Evolutionary conservation across 768 basidiomycete species (phyloP), one percentile per base, ranked within the genome.

Genomic region (Mycena vulgaris): DNA sequence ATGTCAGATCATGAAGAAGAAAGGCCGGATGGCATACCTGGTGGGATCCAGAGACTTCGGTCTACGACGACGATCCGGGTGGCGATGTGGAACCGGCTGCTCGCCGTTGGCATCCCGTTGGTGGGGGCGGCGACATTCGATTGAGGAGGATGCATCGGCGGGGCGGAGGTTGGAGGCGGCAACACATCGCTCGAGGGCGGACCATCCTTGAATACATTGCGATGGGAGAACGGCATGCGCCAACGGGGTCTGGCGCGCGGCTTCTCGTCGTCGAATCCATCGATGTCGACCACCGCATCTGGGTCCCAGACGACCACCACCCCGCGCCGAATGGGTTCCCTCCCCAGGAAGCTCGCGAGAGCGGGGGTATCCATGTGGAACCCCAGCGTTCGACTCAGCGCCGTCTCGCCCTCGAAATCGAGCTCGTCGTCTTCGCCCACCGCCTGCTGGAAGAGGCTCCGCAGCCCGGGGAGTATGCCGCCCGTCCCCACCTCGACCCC

Each of bases 311-410:
- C 82, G 56, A 79, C 81, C 57, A n/a, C n/a, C n/a, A 89, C 87
- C 55, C 80, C 77, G 40, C 86, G 82, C 40, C 84, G 80, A 37
- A 78, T 76, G 5, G 80, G 78, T 30, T 80, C 76, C 73, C 85
- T 86, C 13, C 88, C 87, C 3, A 89, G 75, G 67, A 86, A 87
- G 7, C 79, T 80, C 6, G 88, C 88, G 35, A 89, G 79, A 8
- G 86, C 84, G 23, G 87, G 85, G 5, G 85, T 85, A 59, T 89
- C 85, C 25, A 82, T 80, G 63, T 89, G 88, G 25, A 86, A 74
- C 17, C 88, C 88, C 45, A 89, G 79, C 25, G 83, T 86, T 60
- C 81, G 76, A 7, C 78, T 82, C 35, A 88, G 70, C 8, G 69
- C 45, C 47, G 57, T 42, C 8, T 55, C 66, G 51, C 71, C 62